Evolutionary conservation across 179 eudicot species (phyloP), one percentile per base, ranked within the genome.

Genomic region (Corrigiola litoralis): DNA sequence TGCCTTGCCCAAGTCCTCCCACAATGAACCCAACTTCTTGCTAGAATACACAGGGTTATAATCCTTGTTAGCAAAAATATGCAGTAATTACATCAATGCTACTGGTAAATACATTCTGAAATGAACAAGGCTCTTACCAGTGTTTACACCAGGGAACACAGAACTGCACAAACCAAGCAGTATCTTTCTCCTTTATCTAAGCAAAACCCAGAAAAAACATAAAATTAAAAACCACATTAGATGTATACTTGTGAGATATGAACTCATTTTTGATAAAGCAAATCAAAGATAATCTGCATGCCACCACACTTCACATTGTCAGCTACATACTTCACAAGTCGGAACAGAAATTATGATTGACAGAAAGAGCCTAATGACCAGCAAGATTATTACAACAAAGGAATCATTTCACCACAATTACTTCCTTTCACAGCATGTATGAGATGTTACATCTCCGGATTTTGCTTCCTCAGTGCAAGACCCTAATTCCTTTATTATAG

Each of bases 61-160:
- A 63, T 38, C 9, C 66, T 31, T 41, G 17, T 33, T 41, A 52
- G 70, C 12, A 36, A 23, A 55, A 38, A 55, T 29, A 40, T 25
- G 56, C 21, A 58, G 4, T 20, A 48, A 23, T 11, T 27, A 36
- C 27, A 31, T 49, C 24, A 47, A 20, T 24, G 18, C 12, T 6
- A 49, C 24, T 31, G 47, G 36, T 32, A 2, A 46, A 18, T 14
- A 55, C 29, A 69, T 12, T 38, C 41, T 41, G 14, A 32, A 68
- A 20, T 2, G 46, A 40, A 37, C 33, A 65, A 67, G 27, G 40
- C 13, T 42, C 71, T 70, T 84, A 92, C 98, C 98, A 92, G 74
- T 92, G 96, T 82, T 92, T 92, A 73, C 98, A 92, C 98, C 98
- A 92, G 28, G 98, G 95, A 62, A 89, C 98, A 75, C 95, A 85